A percentile compares a stretch with the other conserved stretches of the same genome.
phyloP scores from a whole-genome alignment of 1,284 basidiomycete species.

The Ustilago cynodontis region DNA sequence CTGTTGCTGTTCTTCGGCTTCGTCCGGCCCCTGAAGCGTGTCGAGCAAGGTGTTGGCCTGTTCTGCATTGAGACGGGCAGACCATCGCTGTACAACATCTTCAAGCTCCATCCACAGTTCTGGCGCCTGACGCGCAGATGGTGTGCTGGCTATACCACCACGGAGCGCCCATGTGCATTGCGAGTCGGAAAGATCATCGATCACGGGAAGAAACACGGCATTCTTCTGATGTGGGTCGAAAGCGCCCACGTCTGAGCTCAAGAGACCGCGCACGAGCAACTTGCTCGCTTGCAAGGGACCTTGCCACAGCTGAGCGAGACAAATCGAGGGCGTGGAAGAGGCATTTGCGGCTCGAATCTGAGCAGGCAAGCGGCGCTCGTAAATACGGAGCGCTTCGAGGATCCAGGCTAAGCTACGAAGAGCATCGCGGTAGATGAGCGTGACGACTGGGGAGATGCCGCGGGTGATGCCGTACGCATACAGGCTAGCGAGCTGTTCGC shows the following conservation, averaged over 20 bases:
- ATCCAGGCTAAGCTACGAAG: conserved; percentile 47
- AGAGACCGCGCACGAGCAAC: conserved; percentile 11
- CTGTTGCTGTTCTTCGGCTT: conserved; percentile 20
- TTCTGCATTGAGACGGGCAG: conserved; percentile 13
- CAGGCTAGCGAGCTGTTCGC: conserved; percentile 34
- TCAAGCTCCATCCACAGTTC: conserved; percentile 34
- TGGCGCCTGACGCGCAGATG: conserved; percentile 9
- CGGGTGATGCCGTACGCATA: conserved; percentile 47
- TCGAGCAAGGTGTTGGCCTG: background rate
- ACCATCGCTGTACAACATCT: conserved; percentile 16
- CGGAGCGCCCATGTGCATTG: conserved; percentile 13
- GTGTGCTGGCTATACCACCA: background rate
- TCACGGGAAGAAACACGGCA: conserved; percentile 21
- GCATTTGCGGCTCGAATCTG: conserved; percentile 19
- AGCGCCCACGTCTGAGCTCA: conserved; percentile 19
- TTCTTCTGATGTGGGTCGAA: conserved; percentile 29
- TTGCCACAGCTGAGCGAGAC: conserved; percentile 31
- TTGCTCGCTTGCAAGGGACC: conserved; percentile 10
- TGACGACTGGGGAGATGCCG: conserved; percentile 42
- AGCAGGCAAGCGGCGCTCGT: conserved; percentile 27
- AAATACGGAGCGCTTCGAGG: conserved; percentile 33
- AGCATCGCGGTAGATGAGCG: conserved; percentile 49
- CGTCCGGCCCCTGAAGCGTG: conserved; percentile 20
- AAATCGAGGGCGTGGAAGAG: conserved; percentile 10
- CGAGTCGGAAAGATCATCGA: conserved; percentile 25